These are phyloP conservation scores for Rhizoctonia solani DNA, from an alignment of 1,284 basidiomycete genomes.

Conservation along the genomic window DNA sequence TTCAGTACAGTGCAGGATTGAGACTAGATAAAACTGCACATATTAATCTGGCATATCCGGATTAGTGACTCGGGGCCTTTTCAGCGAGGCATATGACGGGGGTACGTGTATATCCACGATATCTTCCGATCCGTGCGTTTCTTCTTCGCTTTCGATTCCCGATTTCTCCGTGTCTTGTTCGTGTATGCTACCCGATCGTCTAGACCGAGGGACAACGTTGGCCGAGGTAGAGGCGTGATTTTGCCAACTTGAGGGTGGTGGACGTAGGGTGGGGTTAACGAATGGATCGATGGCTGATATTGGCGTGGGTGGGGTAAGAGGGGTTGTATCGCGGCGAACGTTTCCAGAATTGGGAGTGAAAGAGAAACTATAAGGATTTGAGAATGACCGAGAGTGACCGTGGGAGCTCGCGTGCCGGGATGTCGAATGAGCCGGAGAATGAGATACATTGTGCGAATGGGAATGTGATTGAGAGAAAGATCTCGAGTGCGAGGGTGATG, in stretches of 20 bases:
- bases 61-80: slow-evolving; percentile 1
- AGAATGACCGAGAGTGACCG: slow-evolving; percentile 19
- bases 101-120: slow-evolving; percentile 12
- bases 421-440: slow-evolving; percentile 15
- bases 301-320: slow-evolving; percentile 10
- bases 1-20: too few relatives aligned
- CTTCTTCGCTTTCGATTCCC: slow-evolving; percentile 18
- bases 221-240: slow-evolving; percentile 22
- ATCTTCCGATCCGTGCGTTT: not conserved
- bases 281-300: slow-evolving; percentile 21
- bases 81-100: slow-evolving; percentile 8
- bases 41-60: not conserved
- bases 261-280: slow-evolving; percentile 6
- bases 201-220: slow-evolving; percentile 9
- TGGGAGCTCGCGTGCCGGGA: not conserved
- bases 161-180: not conserved
- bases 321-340: not conserved
- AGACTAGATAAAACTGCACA: not conserved
- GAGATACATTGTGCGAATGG: slow-evolving; percentile 21
- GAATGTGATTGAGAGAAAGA: too few relatives aligned
- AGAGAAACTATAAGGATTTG: slow-evolving; percentile 8
- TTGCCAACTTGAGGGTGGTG: slow-evolving; percentile 31
- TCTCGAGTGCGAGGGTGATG: slow-evolving; percentile 6
- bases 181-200: not conserved
- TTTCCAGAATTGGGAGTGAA: slow-evolving; percentile 2